Conservation (phyloP, 768 basidiomycete genomes). For the Kwoniella mangroviensis region DNA sequence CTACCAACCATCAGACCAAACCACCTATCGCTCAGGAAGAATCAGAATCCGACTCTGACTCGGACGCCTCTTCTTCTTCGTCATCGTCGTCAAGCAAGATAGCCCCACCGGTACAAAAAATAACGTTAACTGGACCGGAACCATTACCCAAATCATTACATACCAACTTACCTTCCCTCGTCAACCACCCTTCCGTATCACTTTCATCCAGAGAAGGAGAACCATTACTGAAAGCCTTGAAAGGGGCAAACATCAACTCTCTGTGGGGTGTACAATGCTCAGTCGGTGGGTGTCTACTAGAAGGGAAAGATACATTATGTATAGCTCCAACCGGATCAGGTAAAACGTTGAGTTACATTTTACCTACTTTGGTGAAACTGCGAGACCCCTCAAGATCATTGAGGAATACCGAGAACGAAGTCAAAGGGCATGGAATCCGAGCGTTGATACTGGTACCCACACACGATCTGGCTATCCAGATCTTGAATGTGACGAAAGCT, state of each 20-base stretch:
- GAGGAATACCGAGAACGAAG: constrained; percentile 40
- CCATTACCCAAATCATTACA: constrained; percentile 52
- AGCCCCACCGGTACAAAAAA: constrained; percentile 53
- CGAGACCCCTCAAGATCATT: constrained; percentile 43
- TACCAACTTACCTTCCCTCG: constrained; percentile 44
- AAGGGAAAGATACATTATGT: constrained; percentile 78
- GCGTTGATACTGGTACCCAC: constrained; percentile 88
- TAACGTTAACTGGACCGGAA: constrained; percentile 47
- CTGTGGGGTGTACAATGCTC: constrained; percentile 55
- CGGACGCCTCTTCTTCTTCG: constrained; percentile 29
- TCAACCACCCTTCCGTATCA: constrained; percentile 25
- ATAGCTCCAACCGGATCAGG: constrained; percentile 97
- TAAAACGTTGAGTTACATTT: constrained; percentile 89
- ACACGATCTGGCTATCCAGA: constrained; percentile 93
- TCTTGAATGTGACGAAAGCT: constrained; percentile 87
- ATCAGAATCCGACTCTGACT: constrained; percentile 20
- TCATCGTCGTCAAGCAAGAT: constrained; percentile 36
- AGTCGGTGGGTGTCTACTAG: constrained; percentile 46
- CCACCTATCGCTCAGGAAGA: constrained; percentile 55
- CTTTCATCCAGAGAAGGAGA: constrained; percentile 29
- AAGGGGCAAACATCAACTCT: constrained; percentile 29
- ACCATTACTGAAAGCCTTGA: constrained; percentile 36
- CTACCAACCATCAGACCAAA: constrained; percentile 56
- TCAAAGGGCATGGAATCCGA: constrained; percentile 65
- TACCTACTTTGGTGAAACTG: constrained; percentile 70